phyloP scores from a whole-genome alignment of 208 protist species.

The Trichomonas gallinae region DNA sequence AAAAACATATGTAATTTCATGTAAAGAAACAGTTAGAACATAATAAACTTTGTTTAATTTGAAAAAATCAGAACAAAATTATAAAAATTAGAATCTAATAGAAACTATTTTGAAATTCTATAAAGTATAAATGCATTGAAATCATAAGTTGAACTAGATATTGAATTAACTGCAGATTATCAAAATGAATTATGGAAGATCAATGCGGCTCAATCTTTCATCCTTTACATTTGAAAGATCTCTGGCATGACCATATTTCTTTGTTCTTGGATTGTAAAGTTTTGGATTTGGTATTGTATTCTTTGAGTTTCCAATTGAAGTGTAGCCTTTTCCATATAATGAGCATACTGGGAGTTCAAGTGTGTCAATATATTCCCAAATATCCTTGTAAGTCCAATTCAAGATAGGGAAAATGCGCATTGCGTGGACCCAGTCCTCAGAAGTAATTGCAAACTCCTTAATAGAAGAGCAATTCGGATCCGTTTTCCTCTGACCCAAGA shows the following conservation, averaged over 20 bases:
- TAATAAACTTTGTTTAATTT: too few species aligned
- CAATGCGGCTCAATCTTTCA: background rate
- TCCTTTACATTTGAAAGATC: background rate
- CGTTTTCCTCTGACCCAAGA: background rate
- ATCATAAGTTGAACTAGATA: too few species aligned
- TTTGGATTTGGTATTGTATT: background rate
- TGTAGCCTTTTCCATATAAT: background rate
- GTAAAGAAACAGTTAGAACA: too few species aligned
- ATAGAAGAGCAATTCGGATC: background rate
- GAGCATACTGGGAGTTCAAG: background rate
- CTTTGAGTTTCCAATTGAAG: background rate
- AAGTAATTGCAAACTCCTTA: background rate
- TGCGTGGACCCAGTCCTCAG: background rate
- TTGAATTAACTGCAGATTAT: too few species aligned
- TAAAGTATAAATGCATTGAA: too few species aligned
- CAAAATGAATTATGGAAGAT: background rate
- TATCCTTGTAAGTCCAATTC: background rate
- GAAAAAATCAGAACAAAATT: too few species aligned
- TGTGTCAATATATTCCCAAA: conserved; percentile 5
- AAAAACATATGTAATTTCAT: too few species aligned
- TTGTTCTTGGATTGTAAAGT: background rate
- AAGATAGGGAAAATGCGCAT: background rate
- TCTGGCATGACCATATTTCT: background rate
- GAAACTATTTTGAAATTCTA: too few species aligned
- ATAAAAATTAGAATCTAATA: too few species aligned